These are phyloP conservation scores for Fraxinus dipetala DNA, from an alignment of 305 asterid genomes.

Conservation along the genomic window DNA sequence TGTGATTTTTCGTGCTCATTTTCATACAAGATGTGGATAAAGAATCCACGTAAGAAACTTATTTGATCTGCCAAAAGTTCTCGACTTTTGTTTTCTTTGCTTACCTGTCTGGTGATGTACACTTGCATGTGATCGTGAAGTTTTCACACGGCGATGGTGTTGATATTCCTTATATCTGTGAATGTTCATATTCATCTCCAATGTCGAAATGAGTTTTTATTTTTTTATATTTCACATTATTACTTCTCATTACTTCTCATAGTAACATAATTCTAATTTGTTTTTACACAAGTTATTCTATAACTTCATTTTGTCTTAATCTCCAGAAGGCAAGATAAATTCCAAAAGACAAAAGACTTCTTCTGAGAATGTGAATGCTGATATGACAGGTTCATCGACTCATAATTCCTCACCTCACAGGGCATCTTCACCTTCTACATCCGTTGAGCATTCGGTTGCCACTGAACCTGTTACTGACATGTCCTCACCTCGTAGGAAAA, in stretches of 20 bases:
- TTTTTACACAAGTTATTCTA: background rate
- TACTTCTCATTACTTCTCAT: too few relatives aligned
- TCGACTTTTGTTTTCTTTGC: background rate
- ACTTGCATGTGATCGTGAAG: background rate
- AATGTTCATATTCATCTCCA: background rate
- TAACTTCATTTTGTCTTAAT: background rate
- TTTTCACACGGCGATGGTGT: too few relatives aligned
- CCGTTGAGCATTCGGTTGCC: conserved; percentile 13
- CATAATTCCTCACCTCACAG: conserved; percentile 13
- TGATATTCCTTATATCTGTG: too few relatives aligned
- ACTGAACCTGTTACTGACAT: conserved; percentile 10
- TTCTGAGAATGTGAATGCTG: conserved; percentile 24
- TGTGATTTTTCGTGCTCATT: background rate
- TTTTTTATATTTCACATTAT: background rate
- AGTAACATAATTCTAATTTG: too few relatives aligned
- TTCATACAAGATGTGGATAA: background rate
- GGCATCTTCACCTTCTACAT: conserved; percentile 14
- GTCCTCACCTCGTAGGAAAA: conserved; percentile 32
- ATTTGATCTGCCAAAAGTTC: background rate
- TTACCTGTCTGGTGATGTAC: background rate
- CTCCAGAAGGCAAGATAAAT: conserved; percentile 29
- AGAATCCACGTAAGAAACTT: too few relatives aligned
- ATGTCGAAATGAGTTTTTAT: background rate
- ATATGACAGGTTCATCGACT: conserved; percentile 21
- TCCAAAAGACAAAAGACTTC: conserved; percentile 43